phyloP scores from a whole-genome alignment of 2,329 filamentous ascomycete genomes.

The Penicillium brasilianum region DNA sequence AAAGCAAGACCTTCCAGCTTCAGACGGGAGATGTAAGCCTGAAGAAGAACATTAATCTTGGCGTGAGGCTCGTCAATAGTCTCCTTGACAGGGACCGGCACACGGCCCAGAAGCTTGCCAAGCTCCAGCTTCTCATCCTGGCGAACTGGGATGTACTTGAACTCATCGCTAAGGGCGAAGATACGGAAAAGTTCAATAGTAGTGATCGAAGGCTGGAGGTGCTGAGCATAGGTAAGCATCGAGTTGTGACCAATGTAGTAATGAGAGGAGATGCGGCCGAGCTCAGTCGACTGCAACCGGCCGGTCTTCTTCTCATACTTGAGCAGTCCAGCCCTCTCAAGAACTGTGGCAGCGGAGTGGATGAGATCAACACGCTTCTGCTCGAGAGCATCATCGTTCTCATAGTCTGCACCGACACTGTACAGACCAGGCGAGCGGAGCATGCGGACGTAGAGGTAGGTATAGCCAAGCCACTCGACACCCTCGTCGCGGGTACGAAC shows the following conservation, averaged over 20 bases:
- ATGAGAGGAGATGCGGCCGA: slow-evolving; percentile 93
- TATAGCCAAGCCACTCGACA: slow-evolving; percentile 99
- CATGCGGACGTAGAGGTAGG: slow-evolving; percentile 98
- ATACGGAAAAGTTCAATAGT: slow-evolving; percentile 96
- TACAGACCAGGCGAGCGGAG: slow-evolving; percentile 92
- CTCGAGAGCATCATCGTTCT: slow-evolving; percentile 86
- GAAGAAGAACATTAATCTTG: slow-evolving; percentile 96
- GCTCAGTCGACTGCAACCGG: slow-evolving; percentile 85
- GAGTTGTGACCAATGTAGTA: slow-evolving; percentile 98
- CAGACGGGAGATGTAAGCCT: slow-evolving; percentile 94
- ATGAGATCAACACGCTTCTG: slow-evolving; percentile 98
- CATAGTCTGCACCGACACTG: slow-evolving; percentile 93
- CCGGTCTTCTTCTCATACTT: slow-evolving; percentile 97
- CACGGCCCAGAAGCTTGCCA: slow-evolving; percentile 84
- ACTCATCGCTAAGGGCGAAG: slow-evolving; percentile 94
- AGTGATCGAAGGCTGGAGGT: slow-evolving; percentile 90
- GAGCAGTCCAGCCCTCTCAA: slow-evolving; percentile 85
- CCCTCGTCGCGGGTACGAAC: slow-evolving; percentile 89
- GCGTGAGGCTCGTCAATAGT: slow-evolving; percentile 95
- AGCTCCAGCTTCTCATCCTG: slow-evolving; percentile 98
- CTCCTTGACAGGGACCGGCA: slow-evolving; percentile 96
- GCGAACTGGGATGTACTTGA: slow-evolving; percentile 97
- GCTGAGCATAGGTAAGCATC: slow-evolving; percentile 95
- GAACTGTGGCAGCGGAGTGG: slow-evolving; percentile 84
- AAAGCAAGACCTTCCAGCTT: slow-evolving; percentile 91